Conservation (phyloP, 495 filamentous ascomycete genomes). For the Podospora conica region DNA sequence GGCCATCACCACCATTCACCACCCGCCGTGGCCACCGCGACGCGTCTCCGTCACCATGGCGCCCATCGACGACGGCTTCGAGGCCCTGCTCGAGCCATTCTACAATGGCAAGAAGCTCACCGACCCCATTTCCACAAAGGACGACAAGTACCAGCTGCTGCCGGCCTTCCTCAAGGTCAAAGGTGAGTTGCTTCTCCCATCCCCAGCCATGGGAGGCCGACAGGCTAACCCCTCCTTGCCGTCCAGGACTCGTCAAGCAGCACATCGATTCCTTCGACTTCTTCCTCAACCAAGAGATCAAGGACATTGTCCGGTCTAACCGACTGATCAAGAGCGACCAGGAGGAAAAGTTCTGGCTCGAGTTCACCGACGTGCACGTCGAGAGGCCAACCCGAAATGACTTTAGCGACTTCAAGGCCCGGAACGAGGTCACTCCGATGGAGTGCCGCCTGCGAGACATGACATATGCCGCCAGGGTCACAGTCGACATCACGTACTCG, state of each 20-base stretch:
- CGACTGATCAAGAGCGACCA: slow-evolving; percentile 79
- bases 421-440: slow-evolving; percentile 72
- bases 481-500: slow-evolving; percentile 81
- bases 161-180: slow-evolving; percentile 97
- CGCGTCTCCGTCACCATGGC: slow-evolving; percentile 26
- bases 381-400: slow-evolving; percentile 70
- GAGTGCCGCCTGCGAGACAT: slow-evolving; percentile 94
- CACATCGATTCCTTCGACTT: slow-evolving; percentile 95
- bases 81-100: slow-evolving; percentile 87
- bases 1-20: neutral
- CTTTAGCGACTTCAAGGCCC: slow-evolving; percentile 52
- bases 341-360: slow-evolving; percentile 77
- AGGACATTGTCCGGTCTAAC: slow-evolving; percentile 91
- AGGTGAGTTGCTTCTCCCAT: slow-evolving; percentile 34
- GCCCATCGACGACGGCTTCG: slow-evolving; percentile 56
- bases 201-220: neutral
- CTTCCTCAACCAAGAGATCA: slow-evolving; percentile 90
- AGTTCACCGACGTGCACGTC: slow-evolving; percentile 85
- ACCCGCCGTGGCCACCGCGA: neutral
- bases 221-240: slow-evolving; percentile 11
- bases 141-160: slow-evolving; percentile 93
- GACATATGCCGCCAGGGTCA: slow-evolving; percentile 88
- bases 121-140: slow-evolving; percentile 84
- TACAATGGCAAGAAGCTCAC: slow-evolving; percentile 92
- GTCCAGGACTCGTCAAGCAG: slow-evolving; percentile 47